phyloP scores from a whole-genome alignment of 2,329 filamentous ascomycete species.

The Neurospora sp. region DNA sequence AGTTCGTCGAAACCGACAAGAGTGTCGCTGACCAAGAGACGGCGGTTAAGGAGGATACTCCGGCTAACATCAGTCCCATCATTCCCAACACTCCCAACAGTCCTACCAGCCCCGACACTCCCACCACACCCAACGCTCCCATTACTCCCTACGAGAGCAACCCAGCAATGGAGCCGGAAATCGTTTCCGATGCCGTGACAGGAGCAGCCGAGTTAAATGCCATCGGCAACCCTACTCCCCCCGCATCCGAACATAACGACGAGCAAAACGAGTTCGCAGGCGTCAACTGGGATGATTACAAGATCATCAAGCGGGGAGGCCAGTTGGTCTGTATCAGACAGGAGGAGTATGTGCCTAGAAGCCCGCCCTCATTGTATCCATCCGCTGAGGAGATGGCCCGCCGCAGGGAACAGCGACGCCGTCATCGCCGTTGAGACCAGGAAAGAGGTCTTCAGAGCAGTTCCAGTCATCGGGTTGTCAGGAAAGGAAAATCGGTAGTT shows the following conservation, averaged over 20 bases:
- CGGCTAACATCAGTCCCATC: too few relatives aligned
- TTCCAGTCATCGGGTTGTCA: too few relatives aligned
- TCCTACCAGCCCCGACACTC: background rate
- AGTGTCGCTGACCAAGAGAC: background rate
- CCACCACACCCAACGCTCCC: background rate
- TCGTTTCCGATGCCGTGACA: background rate
- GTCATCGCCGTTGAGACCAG: background rate
- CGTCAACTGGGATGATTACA: background rate
- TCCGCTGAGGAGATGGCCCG: background rate
- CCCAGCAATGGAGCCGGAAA: background rate
- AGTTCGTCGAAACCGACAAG: background rate
- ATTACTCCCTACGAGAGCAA: background rate
- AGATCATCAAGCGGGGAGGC: background rate
- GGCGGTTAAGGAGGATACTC: too few relatives aligned
- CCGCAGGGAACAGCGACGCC: too few relatives aligned
- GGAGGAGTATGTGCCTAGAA: background rate
- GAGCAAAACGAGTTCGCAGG: background rate
- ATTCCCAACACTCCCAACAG: background rate
- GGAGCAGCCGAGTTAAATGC: background rate
- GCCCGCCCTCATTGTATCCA: background rate
- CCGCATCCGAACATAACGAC: background rate
- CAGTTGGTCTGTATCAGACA: background rate
- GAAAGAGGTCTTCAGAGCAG: too few relatives aligned
- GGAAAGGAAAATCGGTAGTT: background rate
- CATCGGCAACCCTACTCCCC: background rate